Evolutionary conservation across 257 asterid genomes (phyloP), one percentile per base, ranked within the genome.

Genomic region (Handroanthus guayacan): DNA sequence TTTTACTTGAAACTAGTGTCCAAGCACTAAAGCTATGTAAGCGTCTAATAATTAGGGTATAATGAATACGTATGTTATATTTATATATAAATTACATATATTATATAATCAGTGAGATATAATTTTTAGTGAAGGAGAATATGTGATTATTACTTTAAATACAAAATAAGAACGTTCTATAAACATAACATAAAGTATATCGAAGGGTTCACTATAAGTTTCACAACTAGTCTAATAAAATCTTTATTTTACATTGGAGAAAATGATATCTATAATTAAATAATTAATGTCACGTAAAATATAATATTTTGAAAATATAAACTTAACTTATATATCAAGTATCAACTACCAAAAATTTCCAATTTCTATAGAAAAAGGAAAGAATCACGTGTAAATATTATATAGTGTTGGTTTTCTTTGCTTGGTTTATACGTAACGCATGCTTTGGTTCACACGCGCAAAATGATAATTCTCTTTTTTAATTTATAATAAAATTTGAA

Each of bases 341-440:
- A 39, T 39, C 5, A 3, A 41, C 45, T 41, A 41, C 45, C 5
- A 41, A 8, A 41, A 41, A 41, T 52, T 52, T 52, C 14, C 17
- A 2, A 11, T 11, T 52, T 52, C 17, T 56, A 18, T 18, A 16
- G 62, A 56, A 18, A 56, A 18, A 18, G 3, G 5, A 48, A 13
- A 67, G 43, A 50, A 47, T 62, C 64, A 36, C 17, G 56, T 61
- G 14, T 37, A 48, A 6, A 6, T 44, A 69, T 63, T 14, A 37
- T 51, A 17, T 45, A 25, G 51, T 0, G 17, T n/a, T 56, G 31
- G 25, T 16, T 47, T 51, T 52, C 2, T 60, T 78, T 37, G 50
- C 72, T 74, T 82, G 80, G 74, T 56, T 74, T 67, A 74, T 57
- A 78, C 80, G 78, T 38, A 78, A 77, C 54, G 76, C 62, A 66